These are phyloP conservation scores for Echites panduratus DNA, from an alignment of 257 asterid genomes.

Conservation along the genomic window DNA sequence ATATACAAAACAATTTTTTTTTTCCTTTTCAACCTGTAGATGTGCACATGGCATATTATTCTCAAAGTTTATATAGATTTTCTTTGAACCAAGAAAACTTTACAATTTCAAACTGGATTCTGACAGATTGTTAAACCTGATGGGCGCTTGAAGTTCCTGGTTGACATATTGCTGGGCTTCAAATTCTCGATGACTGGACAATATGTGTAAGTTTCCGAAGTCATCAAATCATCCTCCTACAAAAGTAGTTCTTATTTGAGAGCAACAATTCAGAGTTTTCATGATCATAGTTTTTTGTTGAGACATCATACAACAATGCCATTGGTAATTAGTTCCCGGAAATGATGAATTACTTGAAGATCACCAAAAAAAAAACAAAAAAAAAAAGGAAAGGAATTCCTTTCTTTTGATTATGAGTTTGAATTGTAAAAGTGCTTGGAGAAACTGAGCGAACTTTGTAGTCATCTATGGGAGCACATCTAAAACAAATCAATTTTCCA, in stretches of 20 bases:
- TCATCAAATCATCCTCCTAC: too few relatives aligned
- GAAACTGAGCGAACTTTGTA: neutral
- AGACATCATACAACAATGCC: neutral
- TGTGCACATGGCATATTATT: neutral
- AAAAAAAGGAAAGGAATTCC: neutral
- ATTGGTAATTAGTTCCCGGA: neutral
- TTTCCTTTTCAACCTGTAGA: neutral
- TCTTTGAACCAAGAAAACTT: neutral
- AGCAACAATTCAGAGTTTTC: neutral
- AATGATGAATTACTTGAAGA: neutral
- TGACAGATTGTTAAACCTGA: slow-evolving; percentile 57
- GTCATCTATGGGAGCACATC: neutral
- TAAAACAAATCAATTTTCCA: neutral
- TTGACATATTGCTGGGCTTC: slow-evolving; percentile 57
- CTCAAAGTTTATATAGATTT: neutral
- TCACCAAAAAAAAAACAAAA: neutral
- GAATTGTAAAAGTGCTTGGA: neutral
- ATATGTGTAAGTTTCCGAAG: slow-evolving; percentile 47
- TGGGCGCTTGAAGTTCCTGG: slow-evolving; percentile 68
- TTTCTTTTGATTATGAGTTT: neutral
- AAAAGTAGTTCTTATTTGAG: neutral
- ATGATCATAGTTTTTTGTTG: neutral
- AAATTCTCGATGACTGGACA: slow-evolving; percentile 86
- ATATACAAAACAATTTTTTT: neutral
- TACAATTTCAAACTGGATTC: slow-evolving; percentile 2